Percentiles rank a stretch among this genome's conserved stretches.
phyloP scores from a whole-genome alignment of 2,329 filamentous ascomycete species.

The Daldinia sp. region DNA sequence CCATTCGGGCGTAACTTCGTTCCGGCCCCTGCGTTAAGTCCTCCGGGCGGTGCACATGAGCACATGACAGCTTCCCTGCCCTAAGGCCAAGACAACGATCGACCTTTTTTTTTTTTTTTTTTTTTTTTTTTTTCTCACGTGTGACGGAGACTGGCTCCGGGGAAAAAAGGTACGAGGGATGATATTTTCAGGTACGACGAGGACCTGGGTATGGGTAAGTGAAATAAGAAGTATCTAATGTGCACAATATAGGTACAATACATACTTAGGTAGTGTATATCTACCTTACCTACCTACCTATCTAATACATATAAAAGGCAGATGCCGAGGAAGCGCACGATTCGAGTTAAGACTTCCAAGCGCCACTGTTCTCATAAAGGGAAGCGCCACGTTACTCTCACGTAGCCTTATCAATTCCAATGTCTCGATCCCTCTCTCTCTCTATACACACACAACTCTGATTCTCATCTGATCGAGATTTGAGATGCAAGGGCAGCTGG shows the following conservation, averaged over 20 bases:
- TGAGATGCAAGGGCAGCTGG: neutral
- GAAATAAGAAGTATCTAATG: neutral
- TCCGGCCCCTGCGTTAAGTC: slow-evolving; percentile 32
- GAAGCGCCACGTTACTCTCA: neutral
- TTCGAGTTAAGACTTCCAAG: neutral
- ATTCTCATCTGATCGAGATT: neutral
- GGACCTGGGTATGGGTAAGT: neutral
- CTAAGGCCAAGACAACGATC: slow-evolving; percentile 22
- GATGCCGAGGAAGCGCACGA: neutral
- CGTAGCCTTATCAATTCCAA: neutral
- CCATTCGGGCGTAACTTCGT: slow-evolving; percentile 34
- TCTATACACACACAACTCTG: neutral
- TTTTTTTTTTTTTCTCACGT: slow-evolving; percentile 16
- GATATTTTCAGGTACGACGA: neutral
- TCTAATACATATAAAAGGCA: neutral
- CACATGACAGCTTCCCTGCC: slow-evolving; percentile 10
- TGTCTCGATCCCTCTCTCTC: neutral
- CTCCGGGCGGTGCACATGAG: slow-evolving; percentile 10
- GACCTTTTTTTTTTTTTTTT: neutral
- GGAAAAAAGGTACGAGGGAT: neutral
- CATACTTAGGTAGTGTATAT: neutral
- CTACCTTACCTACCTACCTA: neutral
- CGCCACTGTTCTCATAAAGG: slow-evolving; percentile 6
- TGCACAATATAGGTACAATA: neutral
- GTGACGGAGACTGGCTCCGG: slow-evolving; percentile 12